Evolutionary conservation across 2,329 filamentous ascomycete genomes (phyloP).

Genomic region (Fusarium caatingaense): DNA sequence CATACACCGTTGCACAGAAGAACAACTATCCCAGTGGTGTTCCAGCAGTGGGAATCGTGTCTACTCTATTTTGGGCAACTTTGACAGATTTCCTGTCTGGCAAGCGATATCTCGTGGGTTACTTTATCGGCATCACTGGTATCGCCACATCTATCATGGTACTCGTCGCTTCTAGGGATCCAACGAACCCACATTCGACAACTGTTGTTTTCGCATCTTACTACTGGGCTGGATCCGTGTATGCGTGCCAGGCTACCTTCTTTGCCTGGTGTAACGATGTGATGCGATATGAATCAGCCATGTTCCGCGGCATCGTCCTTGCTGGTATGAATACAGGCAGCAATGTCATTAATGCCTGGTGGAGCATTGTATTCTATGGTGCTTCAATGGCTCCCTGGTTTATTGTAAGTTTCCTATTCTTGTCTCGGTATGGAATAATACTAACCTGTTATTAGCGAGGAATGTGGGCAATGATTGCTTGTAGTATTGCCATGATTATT

Average conservation of each 20-base stretch:
- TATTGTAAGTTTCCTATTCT: slow-evolving; percentile 56
- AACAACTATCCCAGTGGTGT: slow-evolving; percentile 70
- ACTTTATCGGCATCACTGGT: slow-evolving; percentile 74
- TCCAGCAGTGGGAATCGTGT: slow-evolving; percentile 66
- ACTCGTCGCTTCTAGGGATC: slow-evolving; percentile 61
- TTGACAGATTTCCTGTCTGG: slow-evolving; percentile 73
- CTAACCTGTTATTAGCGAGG: slow-evolving; percentile 58
- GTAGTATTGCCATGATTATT: slow-evolving; percentile 66
- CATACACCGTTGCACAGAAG: slow-evolving; percentile 60
- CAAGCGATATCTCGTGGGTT: slow-evolving; percentile 73
- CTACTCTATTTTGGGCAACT: slow-evolving; percentile 76
- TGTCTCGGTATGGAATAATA: fast-evolving
- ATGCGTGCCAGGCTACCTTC: slow-evolving; percentile 79
- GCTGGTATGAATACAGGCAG: slow-evolving; percentile 78
- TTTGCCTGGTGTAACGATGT: slow-evolving; percentile 82
- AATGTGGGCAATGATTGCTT: slow-evolving; percentile 80
- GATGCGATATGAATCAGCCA: slow-evolving; percentile 71
- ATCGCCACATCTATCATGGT: slow-evolving; percentile 72
- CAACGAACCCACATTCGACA: slow-evolving; percentile 56
- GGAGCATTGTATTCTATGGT: slow-evolving; percentile 77
- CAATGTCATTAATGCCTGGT: slow-evolving; percentile 78
- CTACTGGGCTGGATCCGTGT: slow-evolving; percentile 76
- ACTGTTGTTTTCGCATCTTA: slow-evolving; percentile 71
- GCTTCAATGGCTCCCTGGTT: slow-evolving; percentile 75
- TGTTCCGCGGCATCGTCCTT: slow-evolving; percentile 73